Evolutionary conservation across 2,329 filamentous ascomycete species (phyloP), one percentile per base, ranked within the genome.

Genomic region (Penicillium sp.): DNA sequence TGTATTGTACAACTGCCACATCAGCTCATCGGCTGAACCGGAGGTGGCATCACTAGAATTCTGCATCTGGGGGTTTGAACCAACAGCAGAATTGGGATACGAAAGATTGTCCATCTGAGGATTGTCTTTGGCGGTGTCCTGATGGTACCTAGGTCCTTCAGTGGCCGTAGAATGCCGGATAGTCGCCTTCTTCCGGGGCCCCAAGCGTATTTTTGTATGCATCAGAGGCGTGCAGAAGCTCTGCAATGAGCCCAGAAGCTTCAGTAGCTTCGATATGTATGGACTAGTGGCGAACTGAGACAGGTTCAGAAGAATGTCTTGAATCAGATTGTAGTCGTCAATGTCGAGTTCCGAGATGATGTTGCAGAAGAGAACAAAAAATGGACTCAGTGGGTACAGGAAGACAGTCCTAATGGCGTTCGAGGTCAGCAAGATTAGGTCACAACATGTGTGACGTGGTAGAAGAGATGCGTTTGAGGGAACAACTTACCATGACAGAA

Each of bases 321-420:
- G 39, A n/a, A 55, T 39, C 2, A 57, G 35, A 21, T 28, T 32
- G 33, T 54, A 55, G 38, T 57, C 53, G 11, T 45, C 26, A 18
- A 37, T 33, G 19, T 55, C 45, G 5, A 50, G 10, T 21, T 49
- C 43, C n/a, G 43, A 46, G 32, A 57, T 53, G 14, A 57, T 47
- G 33, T 55, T 55, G 43, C 53, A 57, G 27, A 56, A 54, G 4
- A 57, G 43, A 19, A 57, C 53, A 26, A 55, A 57, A 25, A 55
- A 57, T 3, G 53, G 52, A 29, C 45, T 54, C 2, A 49, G 30
- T 1, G 53, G 53, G 21, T 55, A 57, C 19, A 55, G 23, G 5
- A 55, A 33, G 8, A 51, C 28, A 30, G 48, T 49, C 48, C 48
- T 51, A 11, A 11, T 2, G 2, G 16, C 21, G 11, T 23, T 7